Evolutionary conservation across 2,329 filamentous ascomycete species (phyloP), one percentile per base, ranked within the genome.

Genomic region (Colletotrichum scovillei): DNA sequence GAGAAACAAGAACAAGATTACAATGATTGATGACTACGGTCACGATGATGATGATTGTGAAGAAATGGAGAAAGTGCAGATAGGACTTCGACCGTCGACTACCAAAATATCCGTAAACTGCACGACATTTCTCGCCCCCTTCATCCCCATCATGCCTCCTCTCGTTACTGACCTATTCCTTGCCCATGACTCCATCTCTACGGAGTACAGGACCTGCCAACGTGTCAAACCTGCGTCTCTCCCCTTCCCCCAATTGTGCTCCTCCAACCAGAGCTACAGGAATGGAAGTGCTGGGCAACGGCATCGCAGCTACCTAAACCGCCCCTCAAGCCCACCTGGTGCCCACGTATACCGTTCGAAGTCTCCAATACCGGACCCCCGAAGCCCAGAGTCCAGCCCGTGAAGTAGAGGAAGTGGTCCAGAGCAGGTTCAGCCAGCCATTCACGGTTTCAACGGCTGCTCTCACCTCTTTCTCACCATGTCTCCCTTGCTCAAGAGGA

Each of bases 241-340:
- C 28, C 11, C n/a, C 38, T 16, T 16, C 38, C 38, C 38, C 16
- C 38, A 5, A 19, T 7, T 7, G 14, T 19, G 38, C 38, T 7
- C 49, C 35, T 22, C 63, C 56, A 67, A 56, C 63, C 46, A 58
- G 42, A 22, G 5, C 49, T 12, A n/a, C 53, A 57, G 67, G 60
- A 70, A 73, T 60, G 38, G 38, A 42, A 42, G 38, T 42, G 70
- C 59, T 62, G 46, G 35, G 60, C 35, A 64, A 73, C 60, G 66
- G 46, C 35, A 52, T 70, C 60, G 46, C 32, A 30, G 30, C 22
- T n/a, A 22, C 38, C 38, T 42, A 42, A 42, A 42, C 38, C 14
- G 32, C 22, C 46, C 38, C 16, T 32, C 46, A 19, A 53, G 19
- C 60, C 46, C 42, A 63, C 67, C 70, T 70, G 42, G 3, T 59